Conservation (phyloP, 768 basidiomycete species). For the Rossbeevera mucosa region DNA sequence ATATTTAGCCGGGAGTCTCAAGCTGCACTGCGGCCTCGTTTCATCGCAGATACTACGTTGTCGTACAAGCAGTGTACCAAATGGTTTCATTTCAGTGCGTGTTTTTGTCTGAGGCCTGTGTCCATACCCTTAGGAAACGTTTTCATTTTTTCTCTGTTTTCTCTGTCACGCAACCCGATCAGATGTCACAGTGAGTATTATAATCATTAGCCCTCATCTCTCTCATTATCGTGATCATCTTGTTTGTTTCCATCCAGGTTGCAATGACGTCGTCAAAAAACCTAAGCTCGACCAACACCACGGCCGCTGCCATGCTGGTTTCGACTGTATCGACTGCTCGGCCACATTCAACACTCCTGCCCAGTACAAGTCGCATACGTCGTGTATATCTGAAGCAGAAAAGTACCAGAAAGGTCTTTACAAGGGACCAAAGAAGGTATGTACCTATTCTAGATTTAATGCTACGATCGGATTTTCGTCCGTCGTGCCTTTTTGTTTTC, state of each 20-base stretch:
- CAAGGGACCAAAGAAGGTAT: slow-evolving; percentile 62
- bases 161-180: not conserved
- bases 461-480: not conserved
- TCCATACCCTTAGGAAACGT: not conserved
- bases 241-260: slow-evolving; percentile 40
- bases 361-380: slow-evolving; percentile 78
- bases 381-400: slow-evolving; percentile 87
- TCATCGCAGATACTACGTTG: not conserved
- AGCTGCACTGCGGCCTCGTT: not conserved
- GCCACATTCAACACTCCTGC: slow-evolving; percentile 71
- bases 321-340: slow-evolving; percentile 88
- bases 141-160: not conserved
- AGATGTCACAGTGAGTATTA: slow-evolving; percentile 65
- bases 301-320: slow-evolving; percentile 55
- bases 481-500: not conserved
- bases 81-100: slow-evolving; percentile 79
- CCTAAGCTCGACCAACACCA: slow-evolving; percentile 85
- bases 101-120: not conserved
- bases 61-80: not conserved
- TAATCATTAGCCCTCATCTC: not conserved
- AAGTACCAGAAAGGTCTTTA: slow-evolving; percentile 89
- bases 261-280: slow-evolving; percentile 87
- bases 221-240: not conserved
- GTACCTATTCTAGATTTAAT: not conserved
- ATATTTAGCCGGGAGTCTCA: no score